Base-by-base conservation (phyloP, 2,329 filamentous ascomycete species). In the Sclerotinia borealis region DNA sequence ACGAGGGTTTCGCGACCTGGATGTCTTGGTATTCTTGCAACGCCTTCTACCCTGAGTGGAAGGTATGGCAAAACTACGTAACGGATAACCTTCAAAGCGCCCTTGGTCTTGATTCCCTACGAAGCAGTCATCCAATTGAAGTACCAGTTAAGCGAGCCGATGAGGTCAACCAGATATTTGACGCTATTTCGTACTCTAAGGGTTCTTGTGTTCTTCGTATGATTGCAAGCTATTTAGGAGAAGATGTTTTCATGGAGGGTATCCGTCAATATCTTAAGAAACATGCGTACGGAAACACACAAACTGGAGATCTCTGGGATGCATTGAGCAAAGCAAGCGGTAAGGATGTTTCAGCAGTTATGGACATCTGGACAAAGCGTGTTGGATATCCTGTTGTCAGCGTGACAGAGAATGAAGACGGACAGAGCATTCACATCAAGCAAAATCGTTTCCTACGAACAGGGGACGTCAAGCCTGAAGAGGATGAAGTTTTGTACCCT, bases 91-190 rank as follows among this genome's bases (percentile, higher is more conserved):
- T 98, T 63, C 92, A 96, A 75, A 88, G 90, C 67, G 93, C 93
- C 2, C 82, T 98, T 43, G 88, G 88, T 27, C 84, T 98, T 7
- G 93, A 98, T 76, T 96, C 93, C 4, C 80, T 98, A 60, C 87
- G 93, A 70, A 97, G 92, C 84, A 96, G 92, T 73, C 93, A 98
- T 76, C 93, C 93, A 7, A 96, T 98, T 64, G 93, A 98, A 76
- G 93, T 97, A 0, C 93, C 93, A 1, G 92, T 98, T 67, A 96
- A 96, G 83, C 88, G 90, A 64, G 93, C 93, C 34, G 92, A 96
- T 70, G 92, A 98, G 77, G 93, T 98, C 76, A 96, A 96, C 78
- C 93, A 98, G 79, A 98, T 98, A 70, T 98, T 98, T 71, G 93
- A 98, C 75, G 91, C 92, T 67, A 98, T 98, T 69, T 97, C 93